A percentile compares a stretch with the other conserved stretches of the same genome.
phyloP scores from a whole-genome alignment of 345 rosid genomes.

The Mercurialis annua region DNA sequence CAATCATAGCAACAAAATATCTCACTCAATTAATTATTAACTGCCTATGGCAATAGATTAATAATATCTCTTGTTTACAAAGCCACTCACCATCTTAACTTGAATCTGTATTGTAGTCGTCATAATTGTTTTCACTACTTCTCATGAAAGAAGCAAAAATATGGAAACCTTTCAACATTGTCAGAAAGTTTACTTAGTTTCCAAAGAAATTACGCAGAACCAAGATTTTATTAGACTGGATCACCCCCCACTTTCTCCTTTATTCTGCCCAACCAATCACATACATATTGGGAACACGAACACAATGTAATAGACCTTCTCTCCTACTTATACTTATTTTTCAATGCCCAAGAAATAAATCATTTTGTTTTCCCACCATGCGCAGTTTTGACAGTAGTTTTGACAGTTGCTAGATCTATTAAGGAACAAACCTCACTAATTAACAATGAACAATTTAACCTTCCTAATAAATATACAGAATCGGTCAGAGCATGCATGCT shows the following conservation, averaged over 20 bases:
- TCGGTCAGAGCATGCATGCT: background rate
- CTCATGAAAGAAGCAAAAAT: slow-evolving; percentile 1
- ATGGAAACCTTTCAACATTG: background rate
- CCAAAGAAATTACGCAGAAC: background rate
- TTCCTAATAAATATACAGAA: background rate
- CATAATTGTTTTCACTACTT: background rate
- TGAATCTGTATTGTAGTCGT: background rate
- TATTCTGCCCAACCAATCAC: background rate
- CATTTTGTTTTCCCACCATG: background rate
- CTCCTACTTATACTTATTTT: background rate
- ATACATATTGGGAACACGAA: background rate
- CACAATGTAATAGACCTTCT: background rate
- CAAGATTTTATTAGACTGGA: background rate
- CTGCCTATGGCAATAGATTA: background rate
- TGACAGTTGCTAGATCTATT: background rate
- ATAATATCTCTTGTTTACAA: background rate
- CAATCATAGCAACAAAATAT: slow-evolving; percentile 3
- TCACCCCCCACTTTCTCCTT: background rate
- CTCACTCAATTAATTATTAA: background rate
- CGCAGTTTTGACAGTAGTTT: background rate
- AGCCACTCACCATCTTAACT: background rate
- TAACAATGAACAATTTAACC: background rate
- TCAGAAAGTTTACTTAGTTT: background rate
- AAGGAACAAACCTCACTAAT: background rate
- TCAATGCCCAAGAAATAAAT: background rate